phyloP scores from a whole-genome alignment of 1,139 yeast genomes.

The Taphrina betulina region DNA sequence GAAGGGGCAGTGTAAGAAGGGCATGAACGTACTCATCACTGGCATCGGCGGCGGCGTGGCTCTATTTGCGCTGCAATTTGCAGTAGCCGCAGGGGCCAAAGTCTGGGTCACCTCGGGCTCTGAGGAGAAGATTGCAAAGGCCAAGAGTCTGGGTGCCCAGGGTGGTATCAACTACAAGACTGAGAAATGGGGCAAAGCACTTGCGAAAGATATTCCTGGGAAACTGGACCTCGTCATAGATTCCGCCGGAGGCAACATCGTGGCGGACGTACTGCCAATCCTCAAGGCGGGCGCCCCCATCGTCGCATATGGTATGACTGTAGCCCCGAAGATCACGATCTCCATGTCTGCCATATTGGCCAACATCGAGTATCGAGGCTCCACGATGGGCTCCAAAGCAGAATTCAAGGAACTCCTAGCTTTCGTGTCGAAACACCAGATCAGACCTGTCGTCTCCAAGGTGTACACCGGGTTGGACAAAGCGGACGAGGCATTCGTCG shows the following conservation, averaged over 20 bases:
- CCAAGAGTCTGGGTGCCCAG: conserved; percentile 35
- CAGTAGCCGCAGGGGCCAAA: conserved; percentile 37
- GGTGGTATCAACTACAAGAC: conserved; percentile 37
- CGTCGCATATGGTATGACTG: conserved; percentile 39
- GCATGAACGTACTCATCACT: conserved; percentile 36
- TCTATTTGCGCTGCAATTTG: conserved; percentile 37
- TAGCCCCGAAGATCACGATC: conserved; percentile 35
- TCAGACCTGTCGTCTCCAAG: conserved; percentile 36
- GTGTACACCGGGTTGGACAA: conserved; percentile 33
- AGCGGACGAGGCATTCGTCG: conserved; percentile 36
- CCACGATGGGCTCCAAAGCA: conserved; percentile 38
- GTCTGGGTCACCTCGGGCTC: conserved; percentile 38
- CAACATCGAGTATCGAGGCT: conserved; percentile 37
- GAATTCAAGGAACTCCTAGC: conserved; percentile 37
- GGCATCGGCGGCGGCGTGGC: conserved; percentile 41
- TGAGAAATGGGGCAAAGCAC: conserved; percentile 35
- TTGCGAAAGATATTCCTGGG: conserved; percentile 15
- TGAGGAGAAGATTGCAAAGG: conserved; percentile 36
- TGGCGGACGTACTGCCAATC: conserved; percentile 32
- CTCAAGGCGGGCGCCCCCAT: conserved; percentile 35
- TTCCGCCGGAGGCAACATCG: conserved; percentile 39
- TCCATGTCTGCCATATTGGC: conserved; percentile 38
- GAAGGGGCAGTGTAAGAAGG: conserved; percentile 20
- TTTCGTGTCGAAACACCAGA: conserved; percentile 33
- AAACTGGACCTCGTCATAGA: conserved; percentile 44